Conservation (phyloP, 163 green algal species). For the Chlamydomonas reinhardtii region DNA sequence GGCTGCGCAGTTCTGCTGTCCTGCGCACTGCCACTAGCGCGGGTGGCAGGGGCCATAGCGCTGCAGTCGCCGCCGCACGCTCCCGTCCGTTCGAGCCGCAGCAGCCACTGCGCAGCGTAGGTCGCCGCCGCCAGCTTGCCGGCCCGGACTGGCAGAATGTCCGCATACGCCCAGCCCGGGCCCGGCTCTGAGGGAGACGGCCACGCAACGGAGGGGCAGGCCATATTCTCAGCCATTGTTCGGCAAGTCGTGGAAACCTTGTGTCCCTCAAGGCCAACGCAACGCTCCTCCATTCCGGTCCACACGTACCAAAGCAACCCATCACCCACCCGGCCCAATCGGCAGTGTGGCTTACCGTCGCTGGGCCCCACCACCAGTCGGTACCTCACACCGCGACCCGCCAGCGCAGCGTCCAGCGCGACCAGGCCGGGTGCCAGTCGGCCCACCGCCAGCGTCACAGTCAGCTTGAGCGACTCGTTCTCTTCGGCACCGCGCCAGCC, state of each 20-base stretch:
- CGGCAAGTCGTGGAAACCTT: no score
- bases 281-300: no score
- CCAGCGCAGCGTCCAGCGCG: background rate
- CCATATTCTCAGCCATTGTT: no score
- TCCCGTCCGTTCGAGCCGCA: no score
- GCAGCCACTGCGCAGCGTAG: background rate
- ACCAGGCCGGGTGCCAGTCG: background rate
- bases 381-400: background rate
- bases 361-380: constrained; percentile 26
- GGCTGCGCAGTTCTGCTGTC: no score
- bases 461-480: constrained; percentile 35
- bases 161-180: constrained; percentile 36
- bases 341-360: background rate
- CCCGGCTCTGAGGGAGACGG: background rate
- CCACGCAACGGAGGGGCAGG: no score
- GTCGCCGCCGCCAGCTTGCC: constrained; percentile 36
- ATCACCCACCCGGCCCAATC: no score
- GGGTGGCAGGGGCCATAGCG: no score
- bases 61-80: no score
- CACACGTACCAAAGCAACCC: no score
- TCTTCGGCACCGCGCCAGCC: background rate
- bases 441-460: background rate
- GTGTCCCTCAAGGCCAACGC: no score
- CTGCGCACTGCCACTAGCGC: no score
- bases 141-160: constrained; percentile 22